phyloP scores from a whole-genome alignment of 164 flowering plant species.

The Protea cynaroides region DNA sequence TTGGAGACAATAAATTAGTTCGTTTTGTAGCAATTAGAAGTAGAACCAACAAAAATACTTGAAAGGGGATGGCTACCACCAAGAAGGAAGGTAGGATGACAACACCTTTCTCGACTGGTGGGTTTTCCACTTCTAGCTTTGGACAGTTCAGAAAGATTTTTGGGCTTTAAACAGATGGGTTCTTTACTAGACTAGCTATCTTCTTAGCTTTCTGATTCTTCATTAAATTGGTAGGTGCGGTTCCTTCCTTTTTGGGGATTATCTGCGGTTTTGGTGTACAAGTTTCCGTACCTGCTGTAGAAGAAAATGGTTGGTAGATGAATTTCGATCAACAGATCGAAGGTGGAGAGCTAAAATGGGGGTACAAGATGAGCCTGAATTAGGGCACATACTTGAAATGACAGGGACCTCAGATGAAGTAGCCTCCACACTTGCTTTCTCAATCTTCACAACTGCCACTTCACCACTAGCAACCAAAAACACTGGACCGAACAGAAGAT shows the following conservation, averaged over 20 bases:
- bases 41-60: background rate
- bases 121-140: constrained; percentile 36
- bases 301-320: background rate
- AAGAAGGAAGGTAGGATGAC: too few relatives aligned
- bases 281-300: constrained; percentile 24
- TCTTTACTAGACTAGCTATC: constrained; percentile 44
- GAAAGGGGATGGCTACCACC: too few relatives aligned
- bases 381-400: constrained; percentile 6
- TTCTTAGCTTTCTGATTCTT: constrained; percentile 48
- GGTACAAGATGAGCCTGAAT: background rate
- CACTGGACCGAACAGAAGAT: constrained; percentile 7
- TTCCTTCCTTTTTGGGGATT: constrained; percentile 18
- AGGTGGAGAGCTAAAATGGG: background rate
- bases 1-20: background rate
- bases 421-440: constrained; percentile 7
- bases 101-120: constrained; percentile 40
- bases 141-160: constrained; percentile 33
- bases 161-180: constrained; percentile 55
- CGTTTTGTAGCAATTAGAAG: background rate
- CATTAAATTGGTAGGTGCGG: constrained; percentile 24
- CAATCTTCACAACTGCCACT: background rate
- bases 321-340: too few relatives aligned
- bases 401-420: constrained; percentile 4
- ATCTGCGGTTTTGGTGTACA: constrained; percentile 57
- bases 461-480: background rate